Base-by-base conservation (phyloP, 2,329 filamentous ascomycete genomes). In the Ophiostoma pallidulum region DNA sequence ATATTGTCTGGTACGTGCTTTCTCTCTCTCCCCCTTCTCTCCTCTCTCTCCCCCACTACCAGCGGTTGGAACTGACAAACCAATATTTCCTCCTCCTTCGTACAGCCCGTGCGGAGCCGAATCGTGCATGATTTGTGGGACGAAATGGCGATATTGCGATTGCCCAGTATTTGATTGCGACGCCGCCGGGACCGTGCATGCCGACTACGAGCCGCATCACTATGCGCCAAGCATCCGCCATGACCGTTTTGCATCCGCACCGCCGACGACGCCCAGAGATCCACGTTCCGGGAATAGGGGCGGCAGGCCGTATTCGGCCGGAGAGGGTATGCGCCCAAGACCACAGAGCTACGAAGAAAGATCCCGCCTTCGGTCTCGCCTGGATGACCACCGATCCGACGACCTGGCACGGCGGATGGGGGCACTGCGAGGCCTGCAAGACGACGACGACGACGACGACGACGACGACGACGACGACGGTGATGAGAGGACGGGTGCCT, bases 91-190 rank as follows among this genome's bases (percentile, higher is more conserved):
- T n/a, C 29, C 14, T 29, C 26, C 13, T 26, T 20, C 49, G 38
- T 55, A 54, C 51, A 68, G 82, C 62, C 84, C 80, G 47, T 94
- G 89, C 59, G 82, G 78, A 46, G 86, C 86, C 24, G 77, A 94
- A 57, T 94, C 94, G 59, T 95, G 89, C 66, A 89, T 92, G 77
- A 74, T 86, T 22, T 95, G 89, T 60, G 88, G 85, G 19, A 61
- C 70, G 28, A 84, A 84, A 57, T 94, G 88, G 87, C 91, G 87
- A 66, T 80, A 73, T 1, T 94, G 88, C 59, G 79, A 85, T 45
- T 94, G 88, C 55, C 82, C 85, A 0, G 86, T 81, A 79, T 89
- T 90, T 69, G 85, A 81, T 60, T 77, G 81, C 57, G 73, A 78
- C 22, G 54, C 61, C 67, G 5, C n/a, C n/a, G 77, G 80, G 44